phyloP scores from a whole-genome alignment of 108 stramenopile species.

The Pseudonitzschia delicatissima region DNA sequence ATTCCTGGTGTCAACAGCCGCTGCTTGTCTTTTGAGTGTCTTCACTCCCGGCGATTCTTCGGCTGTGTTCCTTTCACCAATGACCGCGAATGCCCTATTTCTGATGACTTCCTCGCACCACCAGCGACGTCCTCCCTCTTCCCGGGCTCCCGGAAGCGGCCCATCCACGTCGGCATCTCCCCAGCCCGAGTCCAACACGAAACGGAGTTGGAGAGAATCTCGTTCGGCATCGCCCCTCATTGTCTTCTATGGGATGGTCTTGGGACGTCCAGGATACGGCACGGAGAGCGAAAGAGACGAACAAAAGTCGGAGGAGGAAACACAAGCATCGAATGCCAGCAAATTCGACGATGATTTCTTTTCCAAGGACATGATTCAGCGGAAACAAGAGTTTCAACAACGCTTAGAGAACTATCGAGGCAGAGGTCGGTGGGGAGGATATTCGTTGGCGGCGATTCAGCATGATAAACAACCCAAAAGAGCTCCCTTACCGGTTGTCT shows the following conservation, averaged over 20 bases:
- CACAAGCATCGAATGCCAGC: background rate
- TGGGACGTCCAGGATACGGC: too few relatives aligned
- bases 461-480: background rate
- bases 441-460: background rate
- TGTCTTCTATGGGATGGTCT: background rate
- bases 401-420: background rate
- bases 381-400: background rate
- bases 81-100: background rate
- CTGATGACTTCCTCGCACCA: background rate
- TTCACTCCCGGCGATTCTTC: too few relatives aligned
- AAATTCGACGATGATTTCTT: background rate
- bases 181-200: background rate
- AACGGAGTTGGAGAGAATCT: background rate
- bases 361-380: background rate
- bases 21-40: too few relatives aligned
- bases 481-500: background rate
- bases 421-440: slow-evolving; percentile 7
- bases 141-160: background rate
- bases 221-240: background rate
- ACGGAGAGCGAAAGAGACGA: too few relatives aligned
- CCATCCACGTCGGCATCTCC: background rate
- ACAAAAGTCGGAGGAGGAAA: background rate
- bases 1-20: too few relatives aligned
- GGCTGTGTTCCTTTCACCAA: background rate
- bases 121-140: background rate